Evolutionary conservation across 2,329 filamentous ascomycete genomes (phyloP).

Genomic region (Colletotrichum neosansevieriae): DNA sequence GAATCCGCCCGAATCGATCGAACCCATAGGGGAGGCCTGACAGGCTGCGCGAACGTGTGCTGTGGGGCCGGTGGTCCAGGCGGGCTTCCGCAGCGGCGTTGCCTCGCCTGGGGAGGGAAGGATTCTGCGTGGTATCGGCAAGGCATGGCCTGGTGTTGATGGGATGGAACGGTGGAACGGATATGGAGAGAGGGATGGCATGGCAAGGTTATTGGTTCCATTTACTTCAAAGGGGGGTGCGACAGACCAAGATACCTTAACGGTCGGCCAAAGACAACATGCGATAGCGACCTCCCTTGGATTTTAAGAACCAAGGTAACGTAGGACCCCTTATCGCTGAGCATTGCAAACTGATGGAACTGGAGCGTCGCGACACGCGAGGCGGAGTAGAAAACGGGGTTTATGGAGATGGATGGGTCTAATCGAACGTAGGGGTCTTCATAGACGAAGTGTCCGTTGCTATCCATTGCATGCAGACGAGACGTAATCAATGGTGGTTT

Average conservation of each 20-base stretch:
- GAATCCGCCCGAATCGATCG: constrained; percentile 34
- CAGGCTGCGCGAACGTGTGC: constrained; percentile 17
- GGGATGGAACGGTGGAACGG: constrained; percentile 5
- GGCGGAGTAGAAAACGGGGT: constrained; percentile 24
- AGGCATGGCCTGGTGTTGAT: constrained; percentile 3
- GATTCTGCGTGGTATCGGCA: neutral
- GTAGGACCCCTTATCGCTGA: constrained; percentile 8
- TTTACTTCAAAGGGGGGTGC: neutral
- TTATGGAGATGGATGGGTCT: constrained; percentile 2
- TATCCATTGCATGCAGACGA: too few species aligned
- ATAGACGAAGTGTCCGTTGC: neutral
- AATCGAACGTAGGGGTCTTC: constrained; percentile 28
- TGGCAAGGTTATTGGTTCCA: neutral
- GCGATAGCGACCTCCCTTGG: neutral
- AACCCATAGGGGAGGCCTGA: constrained; percentile 24
- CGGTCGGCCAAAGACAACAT: constrained; percentile 1
- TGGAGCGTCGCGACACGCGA: constrained; percentile 3
- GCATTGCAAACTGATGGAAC: constrained; percentile 11
- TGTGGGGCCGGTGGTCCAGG: constrained; percentile 32
- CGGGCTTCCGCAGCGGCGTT: constrained; percentile 3
- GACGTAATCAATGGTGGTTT: too few species aligned
- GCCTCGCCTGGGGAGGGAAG: constrained; percentile 10
- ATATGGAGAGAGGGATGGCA: constrained; percentile 9
- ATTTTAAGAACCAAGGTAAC: neutral
- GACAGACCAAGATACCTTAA: constrained; percentile 1